Evolutionary conservation across 2,329 filamentous ascomycete genomes (phyloP), one percentile per base, ranked within the genome.

Genomic region (Fusarium floridanum): DNA sequence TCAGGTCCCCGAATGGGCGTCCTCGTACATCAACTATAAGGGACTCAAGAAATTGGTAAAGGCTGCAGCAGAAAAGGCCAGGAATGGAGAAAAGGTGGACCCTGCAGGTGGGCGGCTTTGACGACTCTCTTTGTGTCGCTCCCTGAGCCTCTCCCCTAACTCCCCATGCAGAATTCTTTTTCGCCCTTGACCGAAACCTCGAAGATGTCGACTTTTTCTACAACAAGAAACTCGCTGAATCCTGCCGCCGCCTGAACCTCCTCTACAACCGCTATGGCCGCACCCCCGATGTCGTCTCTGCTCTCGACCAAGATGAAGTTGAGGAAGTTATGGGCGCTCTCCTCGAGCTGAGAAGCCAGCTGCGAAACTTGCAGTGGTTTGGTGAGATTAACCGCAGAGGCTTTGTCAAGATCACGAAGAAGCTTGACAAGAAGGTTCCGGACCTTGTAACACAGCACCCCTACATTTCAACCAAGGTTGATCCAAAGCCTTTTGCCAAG

Each of bases 351-450:
- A 91, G 97, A 67, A 93, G 92, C 62, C 94, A 97, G 81, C 85
- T 98, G 76, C 90, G 97, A 69, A 98, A 98, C 79, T 87, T 99
- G 62, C 94, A 97, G 82, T 98, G 95, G 95, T 99, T 98, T 81
- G 96, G 95, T 60, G 96, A 98, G 84, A 96, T 98, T 79, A 99
- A 99, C 83, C 91, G 95, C 62, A 90, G 94, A 74, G 97, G 97
- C 2, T 99, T 99, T 80, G 91, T 97, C 82, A 99, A 99, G 86
- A 99, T 99, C 83, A 98, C 97, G 61, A 99, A 99, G 87, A 99
- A 99, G 84, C 87, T 98, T 55, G 97, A 99, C 84, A 99, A 99
- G 86, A 98, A 97, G 85, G 90, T 98, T 4, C 89, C 93, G 1
- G 89, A 90, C 55, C 90, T 91, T 5, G 89, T 92, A 61, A 92